Evolutionary conservation across 2,329 filamentous ascomycete genomes (phyloP), one percentile per base, ranked within the genome.

Genomic region (Paraphoma chrysanthemicola): DNA sequence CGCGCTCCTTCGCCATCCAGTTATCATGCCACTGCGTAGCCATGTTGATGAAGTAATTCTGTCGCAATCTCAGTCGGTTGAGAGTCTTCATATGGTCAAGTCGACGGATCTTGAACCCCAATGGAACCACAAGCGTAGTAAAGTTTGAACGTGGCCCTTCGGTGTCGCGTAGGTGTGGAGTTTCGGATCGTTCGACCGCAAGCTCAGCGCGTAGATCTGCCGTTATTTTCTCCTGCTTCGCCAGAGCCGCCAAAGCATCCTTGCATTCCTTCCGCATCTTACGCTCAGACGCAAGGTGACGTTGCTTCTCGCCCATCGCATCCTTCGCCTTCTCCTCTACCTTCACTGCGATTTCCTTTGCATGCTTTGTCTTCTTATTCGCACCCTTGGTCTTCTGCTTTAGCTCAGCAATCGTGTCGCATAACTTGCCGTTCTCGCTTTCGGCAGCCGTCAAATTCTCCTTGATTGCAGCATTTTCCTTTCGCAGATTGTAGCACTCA

Each of bases 241-340:
- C 43, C 4, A 51, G 23, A 12, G 57, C 55, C 5, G 59, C 60
- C 12, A 58, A 17, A 29, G 62, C 57, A 11, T 62, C 54, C n/a
- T 66, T 60, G 12, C 55, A 53, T 31, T 63, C 58, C 12, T 61
- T 53, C 42, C 57, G 57, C 65, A 63, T 62, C 43, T 61, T 58
- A 7, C 51, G 51, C 44, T 67, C 54, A n/a, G 54, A 57, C 4
- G 51, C 16, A 7, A 57, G 31, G 11, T 57, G 62, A 12, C 45
- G 48, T 7, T 66, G 55, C 9, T 61, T 62, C 30, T 63, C 58
- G 4, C 57, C 41, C 7, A 63, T 44, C 1, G 61, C 66, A 10
- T 45, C 44, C 23, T 66, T 66, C 0, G 64, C 62, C n/a, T 63
- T 67, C 30, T 57, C 57, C 33, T 62, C 59, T 18, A 63, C 56